These are phyloP conservation scores for Coprinopsis sp. DNA, from an alignment of 768 basidiomycete genomes.

Conservation along the genomic window DNA sequence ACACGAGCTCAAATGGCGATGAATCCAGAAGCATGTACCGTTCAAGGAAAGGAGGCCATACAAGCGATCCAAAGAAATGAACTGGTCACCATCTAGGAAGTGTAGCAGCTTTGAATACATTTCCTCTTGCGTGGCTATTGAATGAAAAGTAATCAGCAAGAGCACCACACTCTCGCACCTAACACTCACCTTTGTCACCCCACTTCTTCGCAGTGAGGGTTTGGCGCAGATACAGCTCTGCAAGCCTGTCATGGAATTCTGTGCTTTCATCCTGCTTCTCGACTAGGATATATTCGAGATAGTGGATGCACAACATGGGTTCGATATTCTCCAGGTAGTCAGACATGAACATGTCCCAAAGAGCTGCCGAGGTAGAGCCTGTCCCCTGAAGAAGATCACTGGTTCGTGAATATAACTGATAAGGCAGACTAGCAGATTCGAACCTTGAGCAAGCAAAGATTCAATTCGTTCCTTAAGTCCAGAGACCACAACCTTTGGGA, in stretches of 20 bases:
- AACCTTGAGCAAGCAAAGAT: constrained; percentile 43
- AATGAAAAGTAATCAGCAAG: constrained; percentile 4
- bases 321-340: constrained; percentile 74
- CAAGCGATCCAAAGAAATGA: constrained; percentile 74
- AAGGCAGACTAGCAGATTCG: neutral
- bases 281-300: constrained; percentile 80
- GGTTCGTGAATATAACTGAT: constrained; percentile 1
- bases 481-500: constrained; percentile 29
- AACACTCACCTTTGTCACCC: constrained; percentile 53
- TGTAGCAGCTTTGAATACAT: constrained; percentile 66
- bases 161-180: neutral
- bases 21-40: constrained; percentile 41
- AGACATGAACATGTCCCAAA: constrained; percentile 33
- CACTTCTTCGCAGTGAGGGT: constrained; percentile 54
- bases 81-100: constrained; percentile 68
- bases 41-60: constrained; percentile 80
- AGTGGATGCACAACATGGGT: constrained; percentile 64
- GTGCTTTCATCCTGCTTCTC: constrained; percentile 64
- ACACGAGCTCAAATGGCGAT: neutral
- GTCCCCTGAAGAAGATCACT: constrained; percentile 31
- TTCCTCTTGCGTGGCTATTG: constrained; percentile 42
- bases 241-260: constrained; percentile 83
- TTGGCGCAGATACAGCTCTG: constrained; percentile 78
- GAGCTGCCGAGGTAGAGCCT: constrained; percentile 37
- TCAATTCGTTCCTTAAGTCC: constrained; percentile 50